Percentiles rank a stretch among this genome's conserved stretches.
phyloP scores from a whole-genome alignment of 345 rosid species.

The sweet orange (Citrus sinensis) region DNA sequence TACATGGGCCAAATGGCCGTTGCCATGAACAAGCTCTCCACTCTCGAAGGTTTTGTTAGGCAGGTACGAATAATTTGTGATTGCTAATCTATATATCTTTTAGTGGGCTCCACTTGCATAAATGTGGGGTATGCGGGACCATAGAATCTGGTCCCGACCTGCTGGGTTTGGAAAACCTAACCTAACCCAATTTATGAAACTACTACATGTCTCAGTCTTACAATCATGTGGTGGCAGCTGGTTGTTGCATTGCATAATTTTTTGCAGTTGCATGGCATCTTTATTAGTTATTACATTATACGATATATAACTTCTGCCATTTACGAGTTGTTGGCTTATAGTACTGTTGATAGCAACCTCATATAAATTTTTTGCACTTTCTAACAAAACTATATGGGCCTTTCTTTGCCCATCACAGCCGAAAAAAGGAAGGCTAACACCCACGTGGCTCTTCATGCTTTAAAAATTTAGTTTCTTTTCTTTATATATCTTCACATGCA shows the following conservation, averaged over 20 bases:
- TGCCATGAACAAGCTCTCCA: slow-evolving; percentile 93
- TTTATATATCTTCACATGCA: not conserved
- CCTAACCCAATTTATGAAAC: slow-evolving; percentile 31
- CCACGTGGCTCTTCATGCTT: not conserved
- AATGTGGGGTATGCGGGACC: not conserved
- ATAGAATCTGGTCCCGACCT: slow-evolving; percentile 28
- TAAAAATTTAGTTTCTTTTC: not conserved
- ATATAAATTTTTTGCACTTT: not conserved
- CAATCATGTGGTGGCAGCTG: slow-evolving; percentile 12
- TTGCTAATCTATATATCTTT: no score
- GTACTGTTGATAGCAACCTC: not conserved
- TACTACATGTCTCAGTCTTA: slow-evolving; percentile 29
- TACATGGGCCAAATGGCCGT: slow-evolving; percentile 96
- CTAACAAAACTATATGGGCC: not conserved
- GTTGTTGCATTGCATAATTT: slow-evolving; percentile 4
- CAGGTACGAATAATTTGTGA: slow-evolving; percentile 48
- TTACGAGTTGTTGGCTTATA: slow-evolving; percentile 3
- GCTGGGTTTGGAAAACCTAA: slow-evolving; percentile 21
- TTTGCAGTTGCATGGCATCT: not conserved
- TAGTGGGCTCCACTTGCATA: not conserved
- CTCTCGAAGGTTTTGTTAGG: slow-evolving; percentile 82
- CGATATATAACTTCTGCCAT: not conserved
- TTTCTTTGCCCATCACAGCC: not conserved
- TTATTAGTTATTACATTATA: not conserved
- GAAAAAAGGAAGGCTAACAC: not conserved